These are phyloP conservation scores for Geosmithia flava DNA, from an alignment of 2,329 filamentous ascomycete genomes.

Conservation along the genomic window DNA sequence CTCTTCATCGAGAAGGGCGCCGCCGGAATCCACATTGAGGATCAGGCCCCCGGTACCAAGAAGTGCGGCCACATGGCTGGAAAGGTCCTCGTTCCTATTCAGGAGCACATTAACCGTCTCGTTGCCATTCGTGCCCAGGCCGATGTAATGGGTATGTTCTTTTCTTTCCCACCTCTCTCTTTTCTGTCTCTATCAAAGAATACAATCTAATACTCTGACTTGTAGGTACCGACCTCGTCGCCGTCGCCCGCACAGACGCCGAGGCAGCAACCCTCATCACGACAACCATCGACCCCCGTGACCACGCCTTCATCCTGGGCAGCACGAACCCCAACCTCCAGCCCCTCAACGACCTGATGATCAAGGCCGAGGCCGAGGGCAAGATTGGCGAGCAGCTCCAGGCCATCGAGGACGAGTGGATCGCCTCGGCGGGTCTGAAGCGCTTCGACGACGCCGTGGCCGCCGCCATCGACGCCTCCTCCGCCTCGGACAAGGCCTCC, in stretches of 20 bases:
- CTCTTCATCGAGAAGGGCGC: conserved; percentile 94
- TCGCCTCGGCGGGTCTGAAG: conserved; percentile 63
- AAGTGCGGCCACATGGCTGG: conserved; percentile 99
- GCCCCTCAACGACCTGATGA: conserved; percentile 84
- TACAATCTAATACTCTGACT: background rate
- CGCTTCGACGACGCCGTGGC: conserved; percentile 85
- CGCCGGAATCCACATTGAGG: conserved; percentile 96
- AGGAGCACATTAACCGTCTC: conserved; percentile 94
- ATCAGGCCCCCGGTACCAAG: conserved; percentile 96
- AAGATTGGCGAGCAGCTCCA: conserved; percentile 75
- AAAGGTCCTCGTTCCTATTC: conserved; percentile 92
- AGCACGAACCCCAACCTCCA: conserved; percentile 74
- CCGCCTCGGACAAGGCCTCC: conserved; percentile 54
- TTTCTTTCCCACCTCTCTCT: conserved; percentile 1
- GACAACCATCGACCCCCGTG: conserved; percentile 87
- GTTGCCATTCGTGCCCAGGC: conserved; percentile 95
- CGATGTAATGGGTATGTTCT: conserved; percentile 76
- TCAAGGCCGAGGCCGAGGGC: conserved; percentile 68
- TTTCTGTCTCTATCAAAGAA: background rate
- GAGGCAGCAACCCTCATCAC: conserved; percentile 97
- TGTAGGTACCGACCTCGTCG: conserved; percentile 70
- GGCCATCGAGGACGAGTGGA: conserved; percentile 86
- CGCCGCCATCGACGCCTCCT: conserved; percentile 63
- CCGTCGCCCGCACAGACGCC: conserved; percentile 89
- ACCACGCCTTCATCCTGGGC: conserved; percentile 89